These are phyloP conservation scores for Ploettnerulaceae sp. DNA, from an alignment of 2,329 filamentous ascomycete species.

Conservation along the genomic window DNA sequence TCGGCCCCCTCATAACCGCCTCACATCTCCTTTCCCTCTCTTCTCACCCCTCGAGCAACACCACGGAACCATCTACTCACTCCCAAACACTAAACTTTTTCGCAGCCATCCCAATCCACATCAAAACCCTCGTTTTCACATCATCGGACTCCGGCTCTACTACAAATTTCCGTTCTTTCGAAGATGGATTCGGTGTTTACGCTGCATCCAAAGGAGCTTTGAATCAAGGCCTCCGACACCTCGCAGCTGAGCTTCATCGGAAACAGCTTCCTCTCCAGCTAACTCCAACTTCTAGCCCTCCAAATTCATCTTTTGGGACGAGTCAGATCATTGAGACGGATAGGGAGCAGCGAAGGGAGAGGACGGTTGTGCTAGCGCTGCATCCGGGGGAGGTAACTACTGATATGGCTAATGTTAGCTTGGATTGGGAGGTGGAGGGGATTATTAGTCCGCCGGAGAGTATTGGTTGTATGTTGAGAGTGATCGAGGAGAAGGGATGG, in stretches of 20 bases:
- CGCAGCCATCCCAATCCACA: conserved; percentile 12
- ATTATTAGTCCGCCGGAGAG: conserved; percentile 20
- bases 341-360: not conserved
- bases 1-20: conserved; percentile 53
- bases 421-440: conserved; percentile 18
- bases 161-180: conserved; percentile 45
- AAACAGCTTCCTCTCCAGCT: conserved; percentile 28
- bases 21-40: conserved; percentile 43
- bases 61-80: not conserved
- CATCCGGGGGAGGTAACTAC: conserved; percentile 55
- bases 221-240: conserved; percentile 51
- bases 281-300: no score
- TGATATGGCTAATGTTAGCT: conserved; percentile 32
- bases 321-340: not conserved
- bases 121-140: conserved; percentile 47
- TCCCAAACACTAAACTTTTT: conserved; percentile 4
- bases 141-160: conserved; percentile 52
- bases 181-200: conserved; percentile 55
- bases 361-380: conserved; percentile 44
- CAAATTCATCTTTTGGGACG: not conserved
- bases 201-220: conserved; percentile 52
- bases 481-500: conserved; percentile 19
- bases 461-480: conserved; percentile 19
- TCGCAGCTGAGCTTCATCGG: conserved; percentile 50
- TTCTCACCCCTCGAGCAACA: not conserved